Base-by-base conservation (phyloP, 805 yeast genomes). In the Saccharomyces eubayanus region DNA sequence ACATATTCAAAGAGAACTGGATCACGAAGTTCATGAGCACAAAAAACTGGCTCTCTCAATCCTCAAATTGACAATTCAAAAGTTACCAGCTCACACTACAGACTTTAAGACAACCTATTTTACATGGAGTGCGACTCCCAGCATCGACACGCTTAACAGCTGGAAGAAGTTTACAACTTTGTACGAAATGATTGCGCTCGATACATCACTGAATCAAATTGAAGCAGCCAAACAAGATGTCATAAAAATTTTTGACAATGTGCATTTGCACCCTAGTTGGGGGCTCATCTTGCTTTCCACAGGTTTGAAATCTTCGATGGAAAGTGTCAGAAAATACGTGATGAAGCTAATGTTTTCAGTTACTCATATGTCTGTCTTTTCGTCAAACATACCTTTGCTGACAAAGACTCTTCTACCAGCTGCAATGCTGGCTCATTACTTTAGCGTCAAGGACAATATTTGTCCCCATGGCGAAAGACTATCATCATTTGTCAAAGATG, bases 181-280 rank as follows among this genome's bases (percentile, higher is more conserved):
- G 12, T 85, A 81, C 61, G 96, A 90, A 63, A 86, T 90, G 48
- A 71, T 88, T 28, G 94, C 89, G 1, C 77, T 90, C 43, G 97
- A 90, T 65, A 82, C 96, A 0, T 87, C 96, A 0, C 70, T 88
- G 61, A 90, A 91, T 61, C 97, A 91, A 68, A 82, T 91, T 0
- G 83, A 84, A 59, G 96, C 89, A 11, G 92, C 94, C 0, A 69
- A 78, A 0, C 70, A 71, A 6, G 96, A 88, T 60, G 79, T 90
- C 47, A 65, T 81, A 1, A 71, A 70, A 1, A 66, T 87, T 12
- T 73, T 88, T 27, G 63, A 75, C 0, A 76, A 79, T 2, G 57
- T 67, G 1, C 79, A 87, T 0, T 77, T 89, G 51, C 83, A 84
- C 36, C 75, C 84, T 0, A 75, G 84, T 0, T 89, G 96, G 91